Conservation (phyloP, 73 alveolate genomes). For the Diophrys sp. region DNA sequence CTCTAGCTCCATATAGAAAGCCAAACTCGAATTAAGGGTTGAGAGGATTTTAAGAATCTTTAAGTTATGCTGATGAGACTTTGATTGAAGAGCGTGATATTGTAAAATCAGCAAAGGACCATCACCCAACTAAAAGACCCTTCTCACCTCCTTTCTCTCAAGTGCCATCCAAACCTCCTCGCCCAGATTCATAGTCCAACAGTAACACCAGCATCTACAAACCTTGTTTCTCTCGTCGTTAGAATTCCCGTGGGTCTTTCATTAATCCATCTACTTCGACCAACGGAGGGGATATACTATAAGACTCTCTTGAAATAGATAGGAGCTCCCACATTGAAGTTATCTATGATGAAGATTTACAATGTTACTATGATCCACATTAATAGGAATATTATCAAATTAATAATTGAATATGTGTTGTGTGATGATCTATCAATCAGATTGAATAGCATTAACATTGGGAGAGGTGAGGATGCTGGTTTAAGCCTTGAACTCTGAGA, state of each 20-base stretch:
- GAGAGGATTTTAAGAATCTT: not conserved
- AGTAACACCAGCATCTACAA: too few relatives aligned
- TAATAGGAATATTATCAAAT: constrained; percentile 18
- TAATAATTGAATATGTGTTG: not conserved
- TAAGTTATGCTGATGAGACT: not conserved
- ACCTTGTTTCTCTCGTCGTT: too few relatives aligned
- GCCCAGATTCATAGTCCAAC: not conserved
- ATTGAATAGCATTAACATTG: too few relatives aligned
- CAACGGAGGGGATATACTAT: too few relatives aligned
- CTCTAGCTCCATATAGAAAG: constrained; percentile 2
- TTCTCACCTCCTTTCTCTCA: not conserved
- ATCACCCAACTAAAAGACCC: not conserved
- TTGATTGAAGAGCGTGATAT: not conserved
- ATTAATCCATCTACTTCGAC: too few relatives aligned
- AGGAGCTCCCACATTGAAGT: constrained; percentile 3
- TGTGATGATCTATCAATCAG: too few relatives aligned
- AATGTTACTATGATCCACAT: constrained; percentile 28
- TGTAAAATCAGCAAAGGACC: not conserved
- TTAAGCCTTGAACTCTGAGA: too few relatives aligned
- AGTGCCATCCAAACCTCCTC: not conserved
- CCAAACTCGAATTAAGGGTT: not conserved
- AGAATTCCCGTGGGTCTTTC: too few relatives aligned
- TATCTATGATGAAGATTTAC: constrained; percentile 7
- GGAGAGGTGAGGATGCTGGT: too few relatives aligned
- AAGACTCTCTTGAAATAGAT: too few relatives aligned